These are phyloP conservation scores for Aegilops tauschii DNA, from an alignment of 176 grass and related monocot species.

Conservation along the genomic window DNA sequence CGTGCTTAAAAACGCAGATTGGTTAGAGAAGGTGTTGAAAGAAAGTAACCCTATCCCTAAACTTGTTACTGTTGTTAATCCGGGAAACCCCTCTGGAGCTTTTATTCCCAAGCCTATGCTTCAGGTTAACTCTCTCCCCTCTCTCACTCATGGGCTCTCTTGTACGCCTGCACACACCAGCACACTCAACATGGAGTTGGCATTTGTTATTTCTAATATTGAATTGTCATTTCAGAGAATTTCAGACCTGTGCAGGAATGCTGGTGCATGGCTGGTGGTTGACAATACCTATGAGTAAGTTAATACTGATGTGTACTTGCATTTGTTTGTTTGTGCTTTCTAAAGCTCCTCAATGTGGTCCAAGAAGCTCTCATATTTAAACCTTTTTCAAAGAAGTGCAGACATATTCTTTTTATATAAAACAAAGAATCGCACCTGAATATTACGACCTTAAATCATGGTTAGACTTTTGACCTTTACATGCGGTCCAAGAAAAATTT, in stretches of 20 bases:
- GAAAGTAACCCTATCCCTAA: constrained; percentile 63
- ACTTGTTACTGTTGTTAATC: constrained; percentile 98
- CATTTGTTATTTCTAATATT: constrained; percentile 32
- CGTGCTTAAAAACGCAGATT: constrained; percentile 55
- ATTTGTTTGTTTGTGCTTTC: neutral
- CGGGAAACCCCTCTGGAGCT: constrained; percentile 85
- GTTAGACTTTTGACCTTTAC: neutral
- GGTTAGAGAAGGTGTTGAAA: constrained; percentile 75
- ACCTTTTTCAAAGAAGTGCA: neutral
- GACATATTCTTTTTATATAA: neutral
- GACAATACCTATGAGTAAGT: constrained; percentile 99
- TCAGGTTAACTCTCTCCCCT: constrained; percentile 44
- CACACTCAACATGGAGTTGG: neutral
- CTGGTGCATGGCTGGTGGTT: constrained; percentile 88
- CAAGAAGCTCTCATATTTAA: neutral
- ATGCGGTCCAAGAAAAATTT: no score
- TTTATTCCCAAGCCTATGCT: constrained; percentile 70
- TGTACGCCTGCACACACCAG: neutral
- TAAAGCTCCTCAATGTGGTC: neutral
- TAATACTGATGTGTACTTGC: neutral
- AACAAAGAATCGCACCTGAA: neutral
- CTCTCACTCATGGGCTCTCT: neutral
- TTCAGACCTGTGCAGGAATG: constrained; percentile 77
- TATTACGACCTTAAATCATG: constrained; percentile 4
- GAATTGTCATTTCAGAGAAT: constrained; percentile 72